Evolutionary conservation across 176 grass and related monocot species (phyloP), one percentile per base, ranked within the genome.

Genomic region (barley (Hordeum vulgare)): DNA sequence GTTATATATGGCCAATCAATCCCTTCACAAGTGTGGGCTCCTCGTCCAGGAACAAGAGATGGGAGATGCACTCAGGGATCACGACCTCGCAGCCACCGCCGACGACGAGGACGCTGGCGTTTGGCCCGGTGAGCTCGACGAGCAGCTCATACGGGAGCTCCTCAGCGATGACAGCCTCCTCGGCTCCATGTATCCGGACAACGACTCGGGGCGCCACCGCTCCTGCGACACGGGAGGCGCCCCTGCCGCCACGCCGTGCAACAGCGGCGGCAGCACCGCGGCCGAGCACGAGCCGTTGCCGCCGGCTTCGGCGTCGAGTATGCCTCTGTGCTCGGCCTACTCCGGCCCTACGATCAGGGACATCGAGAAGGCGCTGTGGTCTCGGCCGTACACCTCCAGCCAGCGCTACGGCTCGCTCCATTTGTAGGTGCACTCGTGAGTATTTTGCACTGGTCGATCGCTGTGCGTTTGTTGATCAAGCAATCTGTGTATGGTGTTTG

Each of bases 311-410:
- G 79, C 26, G n/a, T 60, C 85, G 29, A 88, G 51, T 82, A 80
- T 76, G 27, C 81, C 77, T 4, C 40, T 89, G 72, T 83, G 75
- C n/a, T 86, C 92, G 11, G 88, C 86, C 36, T 91, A 91, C 92
- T 85, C 87, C 35, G 92, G 89, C 54, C 92, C 92, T 7, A 91
- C 92, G 74, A 89, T 94, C 62, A 56, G 26, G 47, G 89, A 94
- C 78, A 85, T 91, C 74, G 74, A 94, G 74, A 87, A 86, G 69
- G 87, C 89, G 71, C 85, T 94, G 61, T 87, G 78, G 40, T 17
- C 58, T 12, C 71, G 76, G 69, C 28, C 75, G 27, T 75, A 29
- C 14, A 34, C n/a, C 28, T 54, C 21, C 82, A 26, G 51, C 65
- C 47, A 61, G 44, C 81, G 81, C 34, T 75, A 87, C 82, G 61